These are phyloP conservation scores for Salpingoeca rosetta DNA, from an alignment of 78 protist genomes.

Conservation along the genomic window DNA sequence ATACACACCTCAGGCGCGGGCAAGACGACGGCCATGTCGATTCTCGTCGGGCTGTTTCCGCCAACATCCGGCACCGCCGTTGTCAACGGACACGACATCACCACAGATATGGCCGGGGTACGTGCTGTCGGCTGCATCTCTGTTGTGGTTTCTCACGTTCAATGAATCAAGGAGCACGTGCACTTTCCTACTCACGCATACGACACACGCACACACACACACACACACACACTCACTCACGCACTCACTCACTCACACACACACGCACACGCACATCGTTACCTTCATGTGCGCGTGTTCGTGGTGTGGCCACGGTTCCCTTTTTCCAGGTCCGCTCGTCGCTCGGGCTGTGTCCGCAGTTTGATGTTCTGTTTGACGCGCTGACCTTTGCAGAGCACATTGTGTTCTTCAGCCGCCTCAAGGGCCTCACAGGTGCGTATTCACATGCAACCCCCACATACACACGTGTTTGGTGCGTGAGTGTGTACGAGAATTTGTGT, in stretches of 20 bases:
- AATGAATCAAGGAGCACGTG: no score
- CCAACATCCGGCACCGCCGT: slow-evolving; percentile 62
- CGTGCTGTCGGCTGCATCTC: no score
- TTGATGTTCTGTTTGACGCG: slow-evolving; percentile 45
- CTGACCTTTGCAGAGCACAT: slow-evolving; percentile 57
- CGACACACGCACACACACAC: no score
- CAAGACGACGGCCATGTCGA: slow-evolving; percentile 68
- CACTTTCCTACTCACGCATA: no score
- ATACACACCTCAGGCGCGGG: slow-evolving; percentile 93
- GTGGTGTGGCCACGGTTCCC: neutral
- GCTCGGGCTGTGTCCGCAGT: slow-evolving; percentile 85
- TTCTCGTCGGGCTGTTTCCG: slow-evolving; percentile 62
- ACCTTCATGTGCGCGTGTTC: neutral
- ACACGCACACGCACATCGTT: neutral
- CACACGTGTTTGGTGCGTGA: neutral
- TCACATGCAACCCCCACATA: neutral
- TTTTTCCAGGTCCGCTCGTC: neutral
- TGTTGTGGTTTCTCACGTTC: no score
- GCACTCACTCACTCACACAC: no score
- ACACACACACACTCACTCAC: no score
- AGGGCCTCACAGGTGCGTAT: slow-evolving; percentile 12
- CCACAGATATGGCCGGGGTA: neutral
- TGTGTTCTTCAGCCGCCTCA: slow-evolving; percentile 30
- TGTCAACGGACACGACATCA: slow-evolving; percentile 48
- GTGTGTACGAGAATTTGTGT: neutral